phyloP scores from a whole-genome alignment of 208 protist genomes.

The Phytomonas sp. region DNA sequence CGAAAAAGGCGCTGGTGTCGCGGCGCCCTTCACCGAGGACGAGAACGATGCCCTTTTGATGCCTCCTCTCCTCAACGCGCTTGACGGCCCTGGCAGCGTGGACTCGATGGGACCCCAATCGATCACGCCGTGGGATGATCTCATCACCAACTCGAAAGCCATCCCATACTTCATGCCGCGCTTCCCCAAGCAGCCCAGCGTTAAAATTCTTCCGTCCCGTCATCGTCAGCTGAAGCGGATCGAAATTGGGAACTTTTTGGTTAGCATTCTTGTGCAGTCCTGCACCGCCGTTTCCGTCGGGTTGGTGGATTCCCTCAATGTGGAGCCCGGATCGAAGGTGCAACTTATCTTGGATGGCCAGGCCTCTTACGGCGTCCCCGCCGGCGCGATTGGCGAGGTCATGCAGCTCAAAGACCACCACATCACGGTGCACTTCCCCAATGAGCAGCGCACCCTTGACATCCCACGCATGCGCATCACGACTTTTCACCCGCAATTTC shows the following conservation, averaged over 20 bases:
- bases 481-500: conserved; percentile 67
- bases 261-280: conserved; percentile 65
- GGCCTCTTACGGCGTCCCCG: conserved; percentile 40
- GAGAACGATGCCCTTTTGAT: background rate
- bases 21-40: background rate
- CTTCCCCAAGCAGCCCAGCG: conserved; percentile 69
- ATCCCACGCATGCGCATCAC: conserved; percentile 64
- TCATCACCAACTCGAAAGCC: conserved; percentile 66
- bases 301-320: conserved; percentile 57
- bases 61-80: background rate
- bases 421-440: conserved; percentile 72
- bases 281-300: conserved; percentile 37
- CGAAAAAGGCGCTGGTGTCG: background rate
- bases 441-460: conserved; percentile 66
- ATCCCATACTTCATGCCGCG: conserved; percentile 42
- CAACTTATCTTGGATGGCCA: conserved; percentile 65
- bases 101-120: too few relatives aligned
- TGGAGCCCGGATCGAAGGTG: conserved; percentile 61
- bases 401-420: conserved; percentile 58
- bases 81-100: background rate
- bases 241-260: conserved; percentile 75
- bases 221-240: conserved; percentile 57
- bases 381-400: conserved; percentile 79
- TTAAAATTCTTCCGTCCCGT: conserved; percentile 44
- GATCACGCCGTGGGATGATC: conserved; percentile 29